These are phyloP conservation scores for Colletotrichum sublineola DNA, from an alignment of 2,329 filamentous ascomycete genomes.

Conservation along the genomic window DNA sequence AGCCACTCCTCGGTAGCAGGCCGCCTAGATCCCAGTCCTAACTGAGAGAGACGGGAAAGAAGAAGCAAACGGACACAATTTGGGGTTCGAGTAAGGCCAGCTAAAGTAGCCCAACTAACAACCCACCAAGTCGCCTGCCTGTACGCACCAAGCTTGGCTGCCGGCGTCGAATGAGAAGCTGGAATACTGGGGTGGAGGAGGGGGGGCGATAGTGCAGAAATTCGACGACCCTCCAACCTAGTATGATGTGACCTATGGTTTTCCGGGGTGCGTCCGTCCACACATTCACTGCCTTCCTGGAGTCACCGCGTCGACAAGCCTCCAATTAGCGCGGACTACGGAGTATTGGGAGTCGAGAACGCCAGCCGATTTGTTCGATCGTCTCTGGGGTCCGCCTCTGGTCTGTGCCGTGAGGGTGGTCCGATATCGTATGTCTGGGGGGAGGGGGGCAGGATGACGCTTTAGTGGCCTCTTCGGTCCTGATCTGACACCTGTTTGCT, in stretches of 20 bases:
- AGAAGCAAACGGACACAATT: neutral
- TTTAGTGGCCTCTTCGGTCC: neutral
- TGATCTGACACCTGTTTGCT: neutral
- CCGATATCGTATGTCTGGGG: constrained; percentile 1
- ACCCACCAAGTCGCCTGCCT: constrained; percentile 1
- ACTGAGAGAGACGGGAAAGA: neutral
- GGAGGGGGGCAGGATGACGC: neutral
- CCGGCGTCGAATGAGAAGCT: constrained; percentile 17
- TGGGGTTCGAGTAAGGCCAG: neutral
- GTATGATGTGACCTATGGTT: constrained; percentile 30
- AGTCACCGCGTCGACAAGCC: neutral
- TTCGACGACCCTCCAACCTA: constrained; percentile 29
- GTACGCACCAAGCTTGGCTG: constrained; percentile 11
- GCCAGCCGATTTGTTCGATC: constrained; percentile 30
- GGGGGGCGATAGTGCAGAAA: constrained; percentile 28
- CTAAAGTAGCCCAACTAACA: constrained; percentile 7
- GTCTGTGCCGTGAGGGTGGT: constrained; percentile 1
- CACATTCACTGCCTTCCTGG: constrained; percentile 18
- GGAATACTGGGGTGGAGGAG: constrained; percentile 3
- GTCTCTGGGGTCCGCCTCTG: constrained; percentile 22
- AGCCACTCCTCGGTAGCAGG: neutral
- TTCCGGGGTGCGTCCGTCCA: constrained; percentile 38
- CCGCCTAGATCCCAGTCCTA: neutral
- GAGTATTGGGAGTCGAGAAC: constrained; percentile 7
- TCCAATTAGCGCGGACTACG: neutral